Conservation (phyloP, 345 rosid species). For the Cardamine occulta region DNA sequence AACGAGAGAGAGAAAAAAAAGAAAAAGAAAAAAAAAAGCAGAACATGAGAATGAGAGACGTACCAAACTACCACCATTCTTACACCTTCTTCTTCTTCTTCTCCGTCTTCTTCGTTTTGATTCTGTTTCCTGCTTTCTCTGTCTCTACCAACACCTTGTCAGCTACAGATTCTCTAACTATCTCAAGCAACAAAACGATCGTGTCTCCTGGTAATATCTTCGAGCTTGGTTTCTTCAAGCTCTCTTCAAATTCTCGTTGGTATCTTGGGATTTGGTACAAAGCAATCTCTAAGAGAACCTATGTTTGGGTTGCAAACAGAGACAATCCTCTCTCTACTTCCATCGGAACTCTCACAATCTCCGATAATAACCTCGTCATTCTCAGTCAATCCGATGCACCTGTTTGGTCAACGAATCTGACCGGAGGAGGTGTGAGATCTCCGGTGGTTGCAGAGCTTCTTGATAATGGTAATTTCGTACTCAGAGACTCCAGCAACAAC, state of each 20-base stretch:
- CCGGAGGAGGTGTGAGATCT: slow-evolving; percentile 30
- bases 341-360: slow-evolving; percentile 53
- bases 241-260: slow-evolving; percentile 46
- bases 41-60: slow-evolving; percentile 33
- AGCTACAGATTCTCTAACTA: slow-evolving; percentile 45
- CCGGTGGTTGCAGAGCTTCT: slow-evolving; percentile 62
- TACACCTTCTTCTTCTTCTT: slow-evolving; percentile 31
- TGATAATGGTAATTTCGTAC: slow-evolving; percentile 71
- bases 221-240: slow-evolving; percentile 78
- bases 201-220: slow-evolving; percentile 58
- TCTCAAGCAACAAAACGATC: slow-evolving; percentile 55
- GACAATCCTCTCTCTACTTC: slow-evolving; percentile 63
- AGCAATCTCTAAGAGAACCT: slow-evolving; percentile 52
- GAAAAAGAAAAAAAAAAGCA: background rate
- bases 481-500: slow-evolving; percentile 47
- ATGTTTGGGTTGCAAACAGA: slow-evolving; percentile 95
- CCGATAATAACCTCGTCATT: slow-evolving; percentile 48
- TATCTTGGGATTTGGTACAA: slow-evolving; percentile 89
- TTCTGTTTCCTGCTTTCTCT: slow-evolving; percentile 45
- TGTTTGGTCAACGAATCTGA: slow-evolving; percentile 66
- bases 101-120: slow-evolving; percentile 41
- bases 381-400: slow-evolving; percentile 30
- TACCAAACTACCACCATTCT: slow-evolving; percentile 33
- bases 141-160: slow-evolving; percentile 55
- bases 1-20: background rate